Conservation (phyloP, 2,329 filamentous ascomycete species). For the Pestalotiopsis sp. region DNA sequence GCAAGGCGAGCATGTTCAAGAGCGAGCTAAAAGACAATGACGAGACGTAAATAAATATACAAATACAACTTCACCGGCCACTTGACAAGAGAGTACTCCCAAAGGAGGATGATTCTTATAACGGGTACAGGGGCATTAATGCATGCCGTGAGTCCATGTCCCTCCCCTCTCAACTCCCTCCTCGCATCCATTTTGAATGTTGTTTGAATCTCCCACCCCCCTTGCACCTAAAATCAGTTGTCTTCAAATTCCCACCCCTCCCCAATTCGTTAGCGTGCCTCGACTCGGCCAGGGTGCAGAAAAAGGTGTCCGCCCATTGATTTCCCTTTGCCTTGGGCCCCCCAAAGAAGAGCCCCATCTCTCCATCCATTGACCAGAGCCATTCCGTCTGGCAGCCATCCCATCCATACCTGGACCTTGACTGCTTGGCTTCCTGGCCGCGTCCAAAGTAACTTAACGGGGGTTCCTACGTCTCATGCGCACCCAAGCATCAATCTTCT, state of each 20-base stretch:
- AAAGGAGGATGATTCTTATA: too few species aligned
- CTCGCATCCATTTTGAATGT: neutral
- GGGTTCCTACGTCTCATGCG: conserved; percentile 1
- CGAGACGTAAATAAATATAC: neutral
- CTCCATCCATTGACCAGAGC: neutral
- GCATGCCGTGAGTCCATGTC: too few species aligned
- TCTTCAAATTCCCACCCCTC: neutral
- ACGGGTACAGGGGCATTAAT: too few species aligned
- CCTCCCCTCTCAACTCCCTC: neutral
- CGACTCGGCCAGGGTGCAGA: conserved; percentile 2
- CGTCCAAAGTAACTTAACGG: neutral
- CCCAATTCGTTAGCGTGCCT: conserved; percentile 10
- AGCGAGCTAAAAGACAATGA: neutral
- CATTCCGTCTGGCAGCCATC: neutral
- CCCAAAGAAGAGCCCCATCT: neutral
- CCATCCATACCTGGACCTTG: too few species aligned
- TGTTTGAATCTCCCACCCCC: neutral
- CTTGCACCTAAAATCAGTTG: neutral
- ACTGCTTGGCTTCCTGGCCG: too few species aligned
- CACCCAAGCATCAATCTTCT: neutral
- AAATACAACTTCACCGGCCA: neutral
- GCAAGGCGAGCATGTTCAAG: neutral
- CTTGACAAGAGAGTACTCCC: neutral
- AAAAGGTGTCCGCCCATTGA: neutral
- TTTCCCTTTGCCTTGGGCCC: neutral